Conservation (phyloP, 1,139 yeast genomes). For the Geotrichum candidum region DNA sequence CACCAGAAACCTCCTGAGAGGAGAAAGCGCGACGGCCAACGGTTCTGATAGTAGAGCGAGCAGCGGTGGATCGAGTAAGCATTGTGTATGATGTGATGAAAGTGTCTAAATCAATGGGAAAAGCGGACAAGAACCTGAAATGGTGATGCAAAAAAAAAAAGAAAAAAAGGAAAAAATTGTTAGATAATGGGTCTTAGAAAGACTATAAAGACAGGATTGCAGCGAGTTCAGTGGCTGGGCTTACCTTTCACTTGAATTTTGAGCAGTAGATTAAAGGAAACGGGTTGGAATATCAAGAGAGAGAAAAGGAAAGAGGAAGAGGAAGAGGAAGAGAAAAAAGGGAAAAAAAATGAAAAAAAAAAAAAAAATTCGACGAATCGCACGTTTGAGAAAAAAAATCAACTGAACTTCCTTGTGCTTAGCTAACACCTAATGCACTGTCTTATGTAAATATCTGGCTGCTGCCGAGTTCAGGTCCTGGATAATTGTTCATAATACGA, state of each 20-base stretch:
- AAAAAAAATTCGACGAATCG: conserved; percentile 15
- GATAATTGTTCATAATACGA: neutral
- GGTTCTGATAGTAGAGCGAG: conserved; percentile 16
- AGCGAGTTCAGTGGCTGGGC: neutral
- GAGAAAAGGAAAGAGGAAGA: conserved; percentile 3
- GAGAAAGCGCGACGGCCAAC: conserved; percentile 28
- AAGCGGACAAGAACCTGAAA: neutral
- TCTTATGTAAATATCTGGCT: neutral
- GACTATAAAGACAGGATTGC: neutral
- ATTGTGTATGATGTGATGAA: conserved; percentile 7
- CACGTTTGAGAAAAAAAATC: conserved; percentile 13
- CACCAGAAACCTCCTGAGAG: conserved; percentile 33
- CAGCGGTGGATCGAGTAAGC: conserved; percentile 18
- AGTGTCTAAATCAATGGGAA: conserved; percentile 2
- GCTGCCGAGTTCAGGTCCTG: neutral
- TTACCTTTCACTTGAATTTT: neutral
- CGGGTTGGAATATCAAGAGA: conserved; percentile 2
- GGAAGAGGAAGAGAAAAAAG: neutral
- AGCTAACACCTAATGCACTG: neutral
- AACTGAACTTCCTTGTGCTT: neutral
- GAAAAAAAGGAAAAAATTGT: conserved; percentile 3
- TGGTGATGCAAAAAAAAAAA: neutral
- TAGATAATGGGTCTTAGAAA: neutral
- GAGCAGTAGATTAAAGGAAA: neutral
- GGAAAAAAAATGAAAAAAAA: conserved; percentile 3